Evolutionary conservation across 352 stramenopile species (phyloP), one percentile per base, ranked within the genome.

Genomic region (Phytophthora quininea): DNA sequence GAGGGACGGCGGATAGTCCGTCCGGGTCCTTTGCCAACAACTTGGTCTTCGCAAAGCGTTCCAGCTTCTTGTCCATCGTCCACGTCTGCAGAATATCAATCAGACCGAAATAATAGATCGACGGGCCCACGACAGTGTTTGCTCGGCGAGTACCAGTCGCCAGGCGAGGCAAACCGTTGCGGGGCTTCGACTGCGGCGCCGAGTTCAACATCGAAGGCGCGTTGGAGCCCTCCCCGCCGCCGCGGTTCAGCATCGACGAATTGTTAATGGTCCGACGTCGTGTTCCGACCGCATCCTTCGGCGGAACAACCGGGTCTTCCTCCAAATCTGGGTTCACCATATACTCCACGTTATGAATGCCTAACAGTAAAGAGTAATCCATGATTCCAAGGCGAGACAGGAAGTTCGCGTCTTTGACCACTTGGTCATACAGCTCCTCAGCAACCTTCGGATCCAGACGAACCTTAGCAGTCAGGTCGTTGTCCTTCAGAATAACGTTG

Each of bases 41-140:
- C 62, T 92, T 89, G 2, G 87, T 90, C 73, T 97, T 97, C 29
- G 81, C 76, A 53, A 96, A 95, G 9, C 89, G 88, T 75, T 97
- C 91, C 8, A 96, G 69, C 56, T 94, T 93, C 74, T 97, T 97
- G 58, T 95, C 84, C 78, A 93, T 96, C 51, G 92, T 97, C 88
- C 88, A 96, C 57, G 86, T 89, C 72, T 96, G 88, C 54, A 96
- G 62, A 65, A 96, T 95, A 59, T 96, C 88, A 61, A 96, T 96
- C 62, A 96, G 56, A 52, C 88, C 88, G 56, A 96, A 96, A 69
- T 96, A 96, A 61, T 96, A 96, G 49, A 93, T 82, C 33, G 88
- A 91, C 7, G 88, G 88, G 5, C 88, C 88, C 5, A 96, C 88
- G 14, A 96, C 88, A n/a, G 86, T 96, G 59, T 93, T 96, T 24